These are phyloP conservation scores for Lactifluus echinatus DNA, from an alignment of 768 basidiomycete genomes.

Conservation along the genomic window DNA sequence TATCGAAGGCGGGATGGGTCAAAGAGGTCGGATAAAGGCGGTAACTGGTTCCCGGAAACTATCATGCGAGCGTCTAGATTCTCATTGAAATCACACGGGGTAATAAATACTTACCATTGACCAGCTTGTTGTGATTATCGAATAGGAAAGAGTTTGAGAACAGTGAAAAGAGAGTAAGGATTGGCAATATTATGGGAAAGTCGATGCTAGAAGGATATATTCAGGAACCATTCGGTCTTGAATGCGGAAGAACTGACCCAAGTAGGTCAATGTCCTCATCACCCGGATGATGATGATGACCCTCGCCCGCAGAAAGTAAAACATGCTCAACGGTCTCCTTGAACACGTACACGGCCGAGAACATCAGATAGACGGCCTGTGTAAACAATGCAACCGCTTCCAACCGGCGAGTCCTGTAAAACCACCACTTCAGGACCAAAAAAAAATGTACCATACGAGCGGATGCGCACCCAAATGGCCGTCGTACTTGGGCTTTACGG, in stretches of 20 bases:
- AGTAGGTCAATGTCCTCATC: conserved; percentile 36
- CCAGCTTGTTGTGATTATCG: conserved; percentile 56
- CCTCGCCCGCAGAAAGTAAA: conserved; percentile 59
- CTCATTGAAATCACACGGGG: neutral
- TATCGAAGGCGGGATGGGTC: conserved; percentile 34
- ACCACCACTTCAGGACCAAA: neutral
- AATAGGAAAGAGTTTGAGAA: conserved; percentile 48
- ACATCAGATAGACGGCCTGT: conserved; percentile 89
- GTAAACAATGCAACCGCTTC: conserved; percentile 74
- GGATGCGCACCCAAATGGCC: conserved; percentile 53
- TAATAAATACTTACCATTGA: conserved; percentile 42
- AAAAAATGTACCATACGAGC: neutral
- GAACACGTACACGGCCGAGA: conserved; percentile 90
- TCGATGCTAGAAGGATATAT: conserved; percentile 39
- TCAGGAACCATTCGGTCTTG: neutral
- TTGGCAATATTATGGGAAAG: conserved; percentile 52
- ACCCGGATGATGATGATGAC: conserved; percentile 64
- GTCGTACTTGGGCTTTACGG: conserved; percentile 28
- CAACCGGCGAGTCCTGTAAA: conserved; percentile 49
- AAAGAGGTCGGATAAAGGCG: conserved; percentile 42
- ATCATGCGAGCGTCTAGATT: neutral
- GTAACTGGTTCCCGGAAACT: conserved; percentile 59
- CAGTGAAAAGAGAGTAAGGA: conserved; percentile 49
- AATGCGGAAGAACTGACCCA: conserved; percentile 32
- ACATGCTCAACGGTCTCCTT: conserved; percentile 96